phyloP scores from a whole-genome alignment of 73 alveolate species.

The Tetrahymena borealis region DNA sequence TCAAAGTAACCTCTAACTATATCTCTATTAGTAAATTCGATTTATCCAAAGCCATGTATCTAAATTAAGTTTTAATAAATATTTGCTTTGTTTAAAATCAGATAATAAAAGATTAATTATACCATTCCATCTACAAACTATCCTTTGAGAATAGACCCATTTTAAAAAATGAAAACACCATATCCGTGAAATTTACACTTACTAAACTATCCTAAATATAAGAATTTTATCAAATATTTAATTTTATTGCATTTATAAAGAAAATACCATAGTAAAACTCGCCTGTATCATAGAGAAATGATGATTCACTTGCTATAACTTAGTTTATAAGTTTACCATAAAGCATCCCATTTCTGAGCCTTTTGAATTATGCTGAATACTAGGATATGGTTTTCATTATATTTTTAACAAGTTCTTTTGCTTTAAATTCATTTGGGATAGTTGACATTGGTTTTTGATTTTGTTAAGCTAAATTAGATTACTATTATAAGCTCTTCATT shows the following conservation, averaged over 20 bases:
- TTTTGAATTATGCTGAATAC: neutral
- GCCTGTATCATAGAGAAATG: neutral
- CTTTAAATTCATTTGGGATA: neutral
- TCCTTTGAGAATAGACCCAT: neutral
- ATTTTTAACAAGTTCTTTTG: neutral
- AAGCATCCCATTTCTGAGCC: neutral
- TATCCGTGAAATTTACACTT: neutral
- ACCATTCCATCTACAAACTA: neutral
- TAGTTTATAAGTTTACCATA: neutral
- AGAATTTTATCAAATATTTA: too few relatives aligned
- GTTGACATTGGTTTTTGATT: too few relatives aligned
- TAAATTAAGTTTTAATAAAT: too few relatives aligned
- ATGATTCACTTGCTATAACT: neutral
- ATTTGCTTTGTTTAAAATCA: too few relatives aligned
- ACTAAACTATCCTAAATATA: neutral
- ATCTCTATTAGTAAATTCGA: neutral
- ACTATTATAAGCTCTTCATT: neutral
- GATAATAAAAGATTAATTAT: too few relatives aligned
- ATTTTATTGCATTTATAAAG: too few relatives aligned
- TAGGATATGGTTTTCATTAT: neutral
- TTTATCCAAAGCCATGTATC: neutral
- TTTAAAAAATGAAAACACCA: neutral
- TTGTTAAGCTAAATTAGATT: too few relatives aligned
- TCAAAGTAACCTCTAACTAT: neutral
- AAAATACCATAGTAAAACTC: slow-evolving; percentile 2